Evolutionary conservation across 148 eudicot species (phyloP), one percentile per base, ranked within the genome.

Genomic region (Arbutus unedo): DNA sequence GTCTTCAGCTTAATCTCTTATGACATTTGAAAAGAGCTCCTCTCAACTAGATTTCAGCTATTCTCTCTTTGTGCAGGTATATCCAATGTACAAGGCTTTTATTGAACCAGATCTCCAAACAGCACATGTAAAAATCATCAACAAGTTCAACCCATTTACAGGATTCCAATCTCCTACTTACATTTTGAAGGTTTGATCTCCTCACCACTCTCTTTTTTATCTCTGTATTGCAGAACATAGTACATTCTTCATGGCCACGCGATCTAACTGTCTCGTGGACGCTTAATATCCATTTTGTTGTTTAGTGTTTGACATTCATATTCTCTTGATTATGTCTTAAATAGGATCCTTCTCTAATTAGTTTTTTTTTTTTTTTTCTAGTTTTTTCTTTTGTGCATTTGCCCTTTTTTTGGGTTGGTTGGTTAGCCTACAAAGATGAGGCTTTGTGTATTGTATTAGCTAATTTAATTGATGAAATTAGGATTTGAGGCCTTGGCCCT

Each of bases 61-160:
- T 23, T 55, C 77, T 77, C 73, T 79, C 60, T 85, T 56, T 81
- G 72, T 15, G 72, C 91, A 96, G 98, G 98, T 96, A 25, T 94
- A 96, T 84, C 98, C 98, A 19, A 96, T 96, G 98, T 96, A 96
- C 87, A 94, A 96, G 91, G 98, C 98, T 81, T 96, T 96, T 78
- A 96, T 96, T 78, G 98, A 96, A 88, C 98, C 98, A 79, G 98
- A 96, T 87, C 91, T 96, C 81, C 92, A 93, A 86, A 96, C 95
- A 31, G 97, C 98, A 10, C 98, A 96, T 74, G 94, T 96, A 82
- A 93, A 91, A 90, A 96, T 96, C 67, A 85, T 85, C 57, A 96
- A 96, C 91, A 96, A 94, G 87, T 96, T 96, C 87, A 96, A 96
- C 81, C 98, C 98, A 49, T 96, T 96, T 78, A 93, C 93, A 50